These are phyloP conservation scores for Chrysoporthe puriensis DNA, from an alignment of 2,329 filamentous ascomycete species.

Conservation along the genomic window DNA sequence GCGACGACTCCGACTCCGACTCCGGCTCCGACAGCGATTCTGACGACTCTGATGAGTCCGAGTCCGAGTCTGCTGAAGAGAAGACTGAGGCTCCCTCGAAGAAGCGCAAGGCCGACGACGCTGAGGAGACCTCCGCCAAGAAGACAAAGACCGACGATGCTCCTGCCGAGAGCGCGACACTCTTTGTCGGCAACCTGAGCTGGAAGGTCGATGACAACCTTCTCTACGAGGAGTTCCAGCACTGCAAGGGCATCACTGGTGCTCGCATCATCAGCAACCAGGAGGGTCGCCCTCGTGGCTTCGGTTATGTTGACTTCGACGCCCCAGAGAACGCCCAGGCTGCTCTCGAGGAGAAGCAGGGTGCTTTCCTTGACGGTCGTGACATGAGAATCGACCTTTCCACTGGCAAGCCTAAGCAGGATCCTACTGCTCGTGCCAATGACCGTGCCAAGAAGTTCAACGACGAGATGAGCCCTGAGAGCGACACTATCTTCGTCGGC, in stretches of 20 bases:
- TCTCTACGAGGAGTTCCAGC: conserved; percentile 80
- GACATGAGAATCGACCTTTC: conserved; percentile 47
- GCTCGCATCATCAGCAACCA: conserved; percentile 84
- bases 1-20: conserved; percentile 31
- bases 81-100: conserved; percentile 48
- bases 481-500: conserved; percentile 87
- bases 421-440: conserved; percentile 55
- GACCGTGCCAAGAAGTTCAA: conserved; percentile 73
- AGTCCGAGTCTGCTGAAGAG: conserved; percentile 35
- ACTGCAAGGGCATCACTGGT: conserved; percentile 71
- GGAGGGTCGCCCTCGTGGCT: conserved; percentile 83
- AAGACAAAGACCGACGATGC: conserved; percentile 65
- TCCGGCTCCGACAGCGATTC: conserved; percentile 32
- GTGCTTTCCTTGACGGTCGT: conserved; percentile 41
- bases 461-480: conserved; percentile 77
- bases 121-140: conserved; percentile 58
- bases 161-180: conserved; percentile 61
- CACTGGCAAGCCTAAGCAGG: conserved; percentile 35
- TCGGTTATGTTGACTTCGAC: conserved; percentile 90
- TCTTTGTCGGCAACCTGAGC: conserved; percentile 89
- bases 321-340: conserved; percentile 53
- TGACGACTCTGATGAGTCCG: conserved; percentile 39
- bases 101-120: conserved; percentile 69
- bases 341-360: conserved; percentile 45
- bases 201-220: conserved; percentile 88